A percentile compares a stretch with the other conserved stretches of the same genome.
Conservation (phyloP, 2,329 filamentous ascomycete species). For the Hypoxylon sp. region DNA sequence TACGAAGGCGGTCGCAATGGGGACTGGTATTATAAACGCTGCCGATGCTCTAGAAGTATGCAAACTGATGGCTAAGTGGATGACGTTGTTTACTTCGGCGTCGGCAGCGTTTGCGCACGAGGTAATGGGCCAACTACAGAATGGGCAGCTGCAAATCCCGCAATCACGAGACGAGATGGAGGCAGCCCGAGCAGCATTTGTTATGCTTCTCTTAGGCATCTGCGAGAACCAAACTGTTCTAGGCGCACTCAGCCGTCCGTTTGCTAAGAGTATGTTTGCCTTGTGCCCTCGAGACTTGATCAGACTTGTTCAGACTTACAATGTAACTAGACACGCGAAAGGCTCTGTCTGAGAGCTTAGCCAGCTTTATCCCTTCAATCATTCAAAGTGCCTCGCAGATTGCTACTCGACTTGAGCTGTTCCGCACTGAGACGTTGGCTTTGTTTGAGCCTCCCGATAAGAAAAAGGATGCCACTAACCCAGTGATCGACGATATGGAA, state of each 20-base stretch:
- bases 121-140: slow-evolving; percentile 61
- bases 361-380: slow-evolving; percentile 69
- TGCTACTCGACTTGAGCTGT: slow-evolving; percentile 68
- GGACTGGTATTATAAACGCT: slow-evolving; percentile 62
- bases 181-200: slow-evolving; percentile 72
- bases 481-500: slow-evolving; percentile 71
- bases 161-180: slow-evolving; percentile 71
- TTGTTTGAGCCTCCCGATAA: slow-evolving; percentile 69
- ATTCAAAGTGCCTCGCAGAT: slow-evolving; percentile 70
- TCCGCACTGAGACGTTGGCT: slow-evolving; percentile 70
- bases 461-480: slow-evolving; percentile 64
- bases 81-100: slow-evolving; percentile 69
- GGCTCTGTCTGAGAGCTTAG: slow-evolving; percentile 65
- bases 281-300: slow-evolving; percentile 43
- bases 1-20: slow-evolving; percentile 83
- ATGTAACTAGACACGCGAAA: slow-evolving; percentile 61
- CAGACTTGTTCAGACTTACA: slow-evolving; percentile 23
- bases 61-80: slow-evolving; percentile 69
- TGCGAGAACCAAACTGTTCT: slow-evolving; percentile 72
- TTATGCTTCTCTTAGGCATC: slow-evolving; percentile 73
- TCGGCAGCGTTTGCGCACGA: slow-evolving; percentile 64
- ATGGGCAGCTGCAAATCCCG: slow-evolving; percentile 59
- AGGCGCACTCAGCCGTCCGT: slow-evolving; percentile 65
- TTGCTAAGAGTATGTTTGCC: slow-evolving; percentile 65
- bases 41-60: slow-evolving; percentile 67